Evolutionary conservation across 2,329 filamentous ascomycete species (phyloP).

Genomic region (Rosellinia necatrix): DNA sequence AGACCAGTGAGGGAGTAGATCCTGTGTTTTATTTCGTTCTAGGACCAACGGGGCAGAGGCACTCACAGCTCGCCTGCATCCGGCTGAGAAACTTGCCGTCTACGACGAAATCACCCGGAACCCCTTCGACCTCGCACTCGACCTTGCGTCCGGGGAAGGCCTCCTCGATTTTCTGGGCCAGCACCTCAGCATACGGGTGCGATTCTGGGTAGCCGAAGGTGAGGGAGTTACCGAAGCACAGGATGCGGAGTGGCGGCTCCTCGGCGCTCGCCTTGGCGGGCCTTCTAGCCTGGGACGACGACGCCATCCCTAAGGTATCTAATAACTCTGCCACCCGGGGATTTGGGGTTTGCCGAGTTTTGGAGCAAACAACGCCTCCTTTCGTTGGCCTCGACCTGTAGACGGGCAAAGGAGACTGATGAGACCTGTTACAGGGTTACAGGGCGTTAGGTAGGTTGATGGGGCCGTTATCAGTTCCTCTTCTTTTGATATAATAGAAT

Average conservation of each 20-base stretch:
- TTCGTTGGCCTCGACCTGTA: too few relatives aligned
- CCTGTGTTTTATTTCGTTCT: neutral
- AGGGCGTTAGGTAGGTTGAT: too few relatives aligned
- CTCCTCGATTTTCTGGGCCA: slow-evolving; percentile 52
- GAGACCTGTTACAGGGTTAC: too few relatives aligned
- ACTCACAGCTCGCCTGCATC: slow-evolving; percentile 26
- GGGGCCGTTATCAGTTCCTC: too few relatives aligned
- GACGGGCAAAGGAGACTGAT: too few relatives aligned
- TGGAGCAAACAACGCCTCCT: too few relatives aligned
- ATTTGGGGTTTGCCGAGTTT: too few relatives aligned
- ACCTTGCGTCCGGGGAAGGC: slow-evolving; percentile 48
- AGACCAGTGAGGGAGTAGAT: too few relatives aligned
- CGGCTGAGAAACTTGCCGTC: slow-evolving; percentile 40
- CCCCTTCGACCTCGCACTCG: slow-evolving; percentile 51
- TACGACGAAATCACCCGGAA: slow-evolving; percentile 56
- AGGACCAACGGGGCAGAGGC: neutral
- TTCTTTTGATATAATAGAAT: too few relatives aligned
- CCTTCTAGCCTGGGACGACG: slow-evolving; percentile 7
- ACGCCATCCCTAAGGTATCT: neutral
- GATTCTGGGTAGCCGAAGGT: slow-evolving; percentile 58
- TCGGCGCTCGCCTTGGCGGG: slow-evolving; percentile 31
- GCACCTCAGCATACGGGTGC: slow-evolving; percentile 58
- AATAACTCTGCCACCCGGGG: too few relatives aligned
- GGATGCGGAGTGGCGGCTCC: slow-evolving; percentile 52
- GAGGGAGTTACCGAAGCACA: slow-evolving; percentile 69